These are phyloP conservation scores for Plasmodium blacklocki DNA, from an alignment of 169 alveolate species.

Conservation along the genomic window DNA sequence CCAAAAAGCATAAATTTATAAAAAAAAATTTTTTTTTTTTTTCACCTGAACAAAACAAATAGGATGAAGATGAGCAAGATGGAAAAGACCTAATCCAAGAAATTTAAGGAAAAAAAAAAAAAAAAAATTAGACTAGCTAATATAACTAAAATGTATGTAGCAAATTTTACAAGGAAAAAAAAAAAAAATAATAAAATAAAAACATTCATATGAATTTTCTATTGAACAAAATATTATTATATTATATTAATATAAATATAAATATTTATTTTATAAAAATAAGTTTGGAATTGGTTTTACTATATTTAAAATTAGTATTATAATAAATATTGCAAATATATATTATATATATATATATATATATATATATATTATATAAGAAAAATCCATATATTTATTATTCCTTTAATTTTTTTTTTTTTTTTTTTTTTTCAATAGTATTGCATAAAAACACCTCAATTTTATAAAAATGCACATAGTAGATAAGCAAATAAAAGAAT, in stretches of 20 bases:
- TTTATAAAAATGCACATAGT: slow-evolving; percentile 32
- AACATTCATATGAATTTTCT: background rate
- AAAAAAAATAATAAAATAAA: background rate
- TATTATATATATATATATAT: slow-evolving; percentile 2
- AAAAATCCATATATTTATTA: background rate
- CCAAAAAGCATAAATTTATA: background rate
- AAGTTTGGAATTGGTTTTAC: too few relatives aligned
- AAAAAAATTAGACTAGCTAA: slow-evolving; percentile 13
- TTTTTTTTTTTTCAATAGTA: slow-evolving; percentile 2
- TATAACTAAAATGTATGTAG: slow-evolving; percentile 3
- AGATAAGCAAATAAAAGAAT: slow-evolving; percentile 41
- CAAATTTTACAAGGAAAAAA: background rate
- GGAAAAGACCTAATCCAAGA: slow-evolving; percentile 42
- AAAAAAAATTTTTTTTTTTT: slow-evolving; percentile 13
- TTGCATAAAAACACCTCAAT: background rate
- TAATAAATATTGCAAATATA: background rate
- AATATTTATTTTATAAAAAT: too few relatives aligned
- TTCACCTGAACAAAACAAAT: slow-evolving; percentile 41
- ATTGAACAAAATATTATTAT: too few relatives aligned
- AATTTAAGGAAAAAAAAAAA: slow-evolving; percentile 3
- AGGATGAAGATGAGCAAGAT: slow-evolving; percentile 33
- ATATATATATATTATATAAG: background rate
- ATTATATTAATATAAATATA: too few relatives aligned
- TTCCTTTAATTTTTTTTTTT: background rate
- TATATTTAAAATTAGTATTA: too few relatives aligned